Percentiles rank a stretch among this genome's conserved stretches.
phyloP scores from a whole-genome alignment of 169 alveolate genomes.

The Plasmodium knowlesi region DNA sequence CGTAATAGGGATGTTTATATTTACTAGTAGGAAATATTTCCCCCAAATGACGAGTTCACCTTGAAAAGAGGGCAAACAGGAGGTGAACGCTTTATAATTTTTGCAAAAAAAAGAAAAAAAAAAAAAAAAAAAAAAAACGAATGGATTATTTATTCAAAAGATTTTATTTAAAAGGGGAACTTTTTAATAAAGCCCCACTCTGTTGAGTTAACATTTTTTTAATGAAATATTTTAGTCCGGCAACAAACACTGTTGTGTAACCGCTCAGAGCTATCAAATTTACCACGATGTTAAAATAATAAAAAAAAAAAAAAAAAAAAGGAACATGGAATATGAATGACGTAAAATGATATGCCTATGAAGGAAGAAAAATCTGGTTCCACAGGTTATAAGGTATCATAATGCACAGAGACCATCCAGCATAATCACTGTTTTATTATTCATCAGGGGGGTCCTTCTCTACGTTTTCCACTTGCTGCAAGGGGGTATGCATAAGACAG shows the following conservation, averaged over 20 bases:
- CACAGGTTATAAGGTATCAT: background rate
- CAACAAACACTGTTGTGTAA: background rate
- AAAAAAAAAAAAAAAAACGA: background rate
- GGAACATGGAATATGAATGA: background rate
- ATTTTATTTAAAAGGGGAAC: background rate
- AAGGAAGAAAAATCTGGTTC: background rate
- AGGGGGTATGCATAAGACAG: background rate
- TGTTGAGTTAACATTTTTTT: background rate
- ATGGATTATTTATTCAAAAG: background rate
- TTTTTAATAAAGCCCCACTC: background rate
- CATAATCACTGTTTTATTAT: background rate
- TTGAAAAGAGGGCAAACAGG: background rate
- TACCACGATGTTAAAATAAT: background rate
- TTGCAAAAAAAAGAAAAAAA: background rate
- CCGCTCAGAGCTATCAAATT: background rate
- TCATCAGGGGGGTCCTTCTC: constrained; percentile 23
- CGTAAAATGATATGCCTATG: background rate
- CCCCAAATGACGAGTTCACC: background rate
- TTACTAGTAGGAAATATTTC: background rate
- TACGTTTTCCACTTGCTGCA: constrained; percentile 19
- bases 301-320: background rate
- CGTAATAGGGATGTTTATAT: background rate
- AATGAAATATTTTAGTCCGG: background rate
- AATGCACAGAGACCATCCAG: background rate
- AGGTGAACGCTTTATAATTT: background rate